A percentile compares a stretch with the other conserved stretches of the same genome.
Evolutionary conservation across 2,329 filamentous ascomycete genomes (phyloP).

Genomic region (Aspergillus hiratsukae): DNA sequence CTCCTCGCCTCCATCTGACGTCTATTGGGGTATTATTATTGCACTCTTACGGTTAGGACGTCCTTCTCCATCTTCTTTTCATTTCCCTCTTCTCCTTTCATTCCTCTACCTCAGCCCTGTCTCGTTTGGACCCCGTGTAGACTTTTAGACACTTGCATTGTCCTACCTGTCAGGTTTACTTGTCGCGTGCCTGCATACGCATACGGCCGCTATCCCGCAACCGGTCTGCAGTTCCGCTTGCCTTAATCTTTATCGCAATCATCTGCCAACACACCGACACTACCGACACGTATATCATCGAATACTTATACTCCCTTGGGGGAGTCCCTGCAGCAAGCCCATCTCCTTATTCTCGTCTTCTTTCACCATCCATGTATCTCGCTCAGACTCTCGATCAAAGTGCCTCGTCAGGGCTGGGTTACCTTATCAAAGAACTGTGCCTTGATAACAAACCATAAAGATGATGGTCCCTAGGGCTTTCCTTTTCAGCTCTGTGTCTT

Average conservation of each 20-base stretch:
- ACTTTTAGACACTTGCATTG: not conserved
- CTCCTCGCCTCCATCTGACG: not conserved
- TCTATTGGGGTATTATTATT: not conserved
- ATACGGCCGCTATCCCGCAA: not conserved
- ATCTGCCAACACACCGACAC: not conserved
- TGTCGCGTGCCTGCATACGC: not conserved
- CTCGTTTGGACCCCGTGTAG: not conserved
- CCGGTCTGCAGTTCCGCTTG: not conserved
- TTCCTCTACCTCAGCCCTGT: not conserved
- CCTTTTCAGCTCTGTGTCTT: constrained; percentile 30
- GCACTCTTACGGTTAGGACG: too few relatives aligned
- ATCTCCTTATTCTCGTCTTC: not conserved
- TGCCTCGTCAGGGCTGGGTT: constrained; percentile 33
- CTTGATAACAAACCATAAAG: constrained; percentile 17
- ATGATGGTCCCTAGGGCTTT: constrained; percentile 43
- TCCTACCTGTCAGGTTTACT: not conserved
- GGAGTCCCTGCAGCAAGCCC: not conserved
- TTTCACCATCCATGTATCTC: constrained; percentile 35
- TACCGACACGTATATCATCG: not conserved
- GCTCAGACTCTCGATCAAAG: constrained; percentile 37
- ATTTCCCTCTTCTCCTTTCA: not conserved
- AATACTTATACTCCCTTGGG: not conserved
- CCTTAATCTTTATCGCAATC: not conserved
- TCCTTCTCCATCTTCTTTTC: not conserved
- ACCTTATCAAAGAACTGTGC: constrained; percentile 11